Base-by-base conservation (phyloP, 495 filamentous ascomycete genomes). In the Pyronema domesticum region DNA sequence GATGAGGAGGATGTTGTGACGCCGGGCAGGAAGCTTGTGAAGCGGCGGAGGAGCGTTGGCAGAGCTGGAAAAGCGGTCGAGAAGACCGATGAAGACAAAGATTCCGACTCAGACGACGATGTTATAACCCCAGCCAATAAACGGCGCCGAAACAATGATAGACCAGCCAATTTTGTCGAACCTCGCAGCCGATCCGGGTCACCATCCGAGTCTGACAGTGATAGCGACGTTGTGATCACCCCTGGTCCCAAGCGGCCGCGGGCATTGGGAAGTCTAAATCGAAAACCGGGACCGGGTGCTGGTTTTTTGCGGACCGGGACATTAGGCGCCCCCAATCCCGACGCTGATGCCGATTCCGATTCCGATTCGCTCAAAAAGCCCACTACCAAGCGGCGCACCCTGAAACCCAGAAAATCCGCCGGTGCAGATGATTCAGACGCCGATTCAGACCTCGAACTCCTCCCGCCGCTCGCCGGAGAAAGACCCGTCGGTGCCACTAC, bases 1-100 rank as follows among this genome's bases (percentile, higher is more conserved):
- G 56, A 44, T 6, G 34, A 19, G 14, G 56, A 49, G 15, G 34
- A 44, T 42, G 57, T 44, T 48, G 46, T 36, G 30, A 58, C 50
- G 13, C 39, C 54, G 15, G 10, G 17, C 37, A 46, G 34, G 53
- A 14, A 36, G 36, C 9, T 39, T 35, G 35, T 57, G 51, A 23
- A 9, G 13, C n/a, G 35, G 46, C 14, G 17, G 6, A 47, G n/a
- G 15, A 15, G 23, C 17, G 17, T 35, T 35, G n/a, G 34, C n/a
- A n/a, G 14, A 43, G 14, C n/a, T 35, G 10, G 15, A 6, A 1
- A 37, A 17, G n/a, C 7, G 8, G 46, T 23, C 4, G 46, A 35
- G 19, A 35, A 52, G 9, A 53, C 40, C 8, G 46, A 40, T 46
- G 37, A 35, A 15, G 42, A n/a, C 23, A 5, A 30, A 30, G 23